phyloP scores from a whole-genome alignment of 2,329 filamentous ascomycete species.

The Beauveria sp. region DNA sequence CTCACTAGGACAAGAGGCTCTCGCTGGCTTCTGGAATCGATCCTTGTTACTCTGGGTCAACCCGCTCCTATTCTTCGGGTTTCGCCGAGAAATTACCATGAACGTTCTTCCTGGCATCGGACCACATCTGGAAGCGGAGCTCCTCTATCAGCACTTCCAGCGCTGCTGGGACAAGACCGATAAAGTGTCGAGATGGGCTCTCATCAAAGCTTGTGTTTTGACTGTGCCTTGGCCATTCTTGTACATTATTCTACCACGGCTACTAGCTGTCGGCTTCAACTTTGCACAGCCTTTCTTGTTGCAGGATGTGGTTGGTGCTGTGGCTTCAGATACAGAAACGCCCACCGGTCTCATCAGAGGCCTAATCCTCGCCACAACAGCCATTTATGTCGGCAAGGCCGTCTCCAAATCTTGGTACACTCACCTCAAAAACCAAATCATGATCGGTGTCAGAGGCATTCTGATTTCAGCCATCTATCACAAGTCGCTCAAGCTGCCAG shows the following conservation, averaged over 20 bases:
- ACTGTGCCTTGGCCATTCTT: background rate
- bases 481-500: background rate
- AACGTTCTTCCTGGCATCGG: background rate
- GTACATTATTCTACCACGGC: background rate
- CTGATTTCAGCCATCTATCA: background rate
- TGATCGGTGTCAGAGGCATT: background rate
- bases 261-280: background rate
- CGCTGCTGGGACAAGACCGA: background rate
- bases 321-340: background rate
- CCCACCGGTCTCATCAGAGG: background rate
- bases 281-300: slow-evolving; percentile 7
- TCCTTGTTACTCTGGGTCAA: slow-evolving; percentile 1
- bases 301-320: background rate
- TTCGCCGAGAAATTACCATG: background rate
- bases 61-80: background rate
- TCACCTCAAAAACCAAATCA: background rate
- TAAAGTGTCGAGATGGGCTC: background rate
- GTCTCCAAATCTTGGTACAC: slow-evolving; percentile 1
- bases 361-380: background rate
- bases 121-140: background rate
- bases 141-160: background rate
- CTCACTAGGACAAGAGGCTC: slow-evolving; percentile 15
- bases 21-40: slow-evolving; percentile 15
- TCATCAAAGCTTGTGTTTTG: background rate
- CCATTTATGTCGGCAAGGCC: background rate